These are phyloP conservation scores for Dictyostelium firmibasis DNA, from an alignment of 78 protist species.

Conservation along the genomic window DNA sequence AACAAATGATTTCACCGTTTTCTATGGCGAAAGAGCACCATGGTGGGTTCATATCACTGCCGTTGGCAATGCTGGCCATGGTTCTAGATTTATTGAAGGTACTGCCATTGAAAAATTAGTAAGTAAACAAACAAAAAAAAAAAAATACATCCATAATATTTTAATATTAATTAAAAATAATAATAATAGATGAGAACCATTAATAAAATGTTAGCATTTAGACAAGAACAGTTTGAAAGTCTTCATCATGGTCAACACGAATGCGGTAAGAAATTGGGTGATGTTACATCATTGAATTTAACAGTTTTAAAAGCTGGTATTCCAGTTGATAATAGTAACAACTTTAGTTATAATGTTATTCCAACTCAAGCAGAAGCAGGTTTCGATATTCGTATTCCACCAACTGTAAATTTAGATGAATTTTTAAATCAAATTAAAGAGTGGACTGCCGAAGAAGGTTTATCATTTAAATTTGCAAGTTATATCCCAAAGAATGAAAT, in stretches of 20 bases:
- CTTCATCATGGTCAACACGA: constrained; percentile 63
- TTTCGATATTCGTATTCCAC: constrained; percentile 91
- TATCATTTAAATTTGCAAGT: constrained; percentile 52
- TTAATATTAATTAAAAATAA: background rate
- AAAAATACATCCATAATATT: background rate
- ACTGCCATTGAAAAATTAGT: constrained; percentile 81
- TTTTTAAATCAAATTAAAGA: constrained; percentile 65
- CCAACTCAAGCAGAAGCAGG: constrained; percentile 88
- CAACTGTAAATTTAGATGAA: constrained; percentile 65
- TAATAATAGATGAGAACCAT: constrained; percentile 43
- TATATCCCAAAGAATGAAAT: constrained; percentile 37
- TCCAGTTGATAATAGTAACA: constrained; percentile 45
- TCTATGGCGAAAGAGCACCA: constrained; percentile 91
- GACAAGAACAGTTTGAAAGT: constrained; percentile 64
- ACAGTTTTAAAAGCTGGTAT: constrained; percentile 82
- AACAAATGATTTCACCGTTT: constrained; percentile 75
- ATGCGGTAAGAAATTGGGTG: constrained; percentile 81
- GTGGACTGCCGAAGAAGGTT: constrained; percentile 82
- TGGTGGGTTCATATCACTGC: constrained; percentile 85
- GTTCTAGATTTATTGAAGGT: constrained; percentile 82
- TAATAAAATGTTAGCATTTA: constrained; percentile 65
- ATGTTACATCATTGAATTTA: constrained; percentile 88
- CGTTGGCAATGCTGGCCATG: constrained; percentile 92
- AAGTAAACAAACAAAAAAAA: background rate
- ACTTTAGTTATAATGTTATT: constrained; percentile 84